Evolutionary conservation across 2,329 filamentous ascomycete species (phyloP).

Genomic region (Trichoderma sp.): DNA sequence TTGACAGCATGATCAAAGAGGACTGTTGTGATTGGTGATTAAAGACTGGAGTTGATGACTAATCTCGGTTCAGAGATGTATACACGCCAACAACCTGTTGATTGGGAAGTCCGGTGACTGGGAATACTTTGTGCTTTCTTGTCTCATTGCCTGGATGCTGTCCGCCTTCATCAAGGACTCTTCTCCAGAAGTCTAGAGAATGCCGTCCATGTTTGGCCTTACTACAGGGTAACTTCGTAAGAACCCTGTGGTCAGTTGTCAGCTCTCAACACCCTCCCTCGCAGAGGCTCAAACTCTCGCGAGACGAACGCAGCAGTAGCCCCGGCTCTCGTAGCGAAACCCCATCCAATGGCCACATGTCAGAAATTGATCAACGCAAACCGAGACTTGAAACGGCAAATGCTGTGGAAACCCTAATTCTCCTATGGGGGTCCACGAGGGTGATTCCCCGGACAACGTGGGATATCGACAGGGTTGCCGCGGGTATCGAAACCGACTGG

Average conservation of each 20-base stretch:
- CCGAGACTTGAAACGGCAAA: background rate
- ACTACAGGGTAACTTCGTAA: background rate
- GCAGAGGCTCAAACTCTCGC: background rate
- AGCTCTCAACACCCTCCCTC: background rate
- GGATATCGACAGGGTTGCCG: background rate
- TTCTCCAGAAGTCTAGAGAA: too few relatives aligned
- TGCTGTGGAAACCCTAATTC: background rate
- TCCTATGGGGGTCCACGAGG: background rate
- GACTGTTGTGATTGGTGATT: background rate
- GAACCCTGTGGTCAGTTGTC: background rate
- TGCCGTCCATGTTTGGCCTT: too few relatives aligned
- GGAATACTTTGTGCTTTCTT: too few relatives aligned
- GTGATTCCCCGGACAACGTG: background rate
- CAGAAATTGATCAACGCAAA: background rate
- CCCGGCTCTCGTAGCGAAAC: background rate
- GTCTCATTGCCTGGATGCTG: too few relatives aligned
- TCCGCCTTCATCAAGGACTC: too few relatives aligned
- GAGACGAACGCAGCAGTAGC: background rate
- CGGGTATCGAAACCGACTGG: background rate
- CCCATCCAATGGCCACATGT: background rate
- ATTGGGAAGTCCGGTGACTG: too few relatives aligned
- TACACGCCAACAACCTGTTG: too few relatives aligned
- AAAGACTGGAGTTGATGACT: background rate
- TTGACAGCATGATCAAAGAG: background rate
- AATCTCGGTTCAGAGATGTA: background rate